A percentile compares a stretch with the other conserved stretches of the same genome.
These are phyloP conservation scores for Canavalia gladiata DNA, from an alignment of 306 rosid genomes.

Conservation along the genomic window DNA sequence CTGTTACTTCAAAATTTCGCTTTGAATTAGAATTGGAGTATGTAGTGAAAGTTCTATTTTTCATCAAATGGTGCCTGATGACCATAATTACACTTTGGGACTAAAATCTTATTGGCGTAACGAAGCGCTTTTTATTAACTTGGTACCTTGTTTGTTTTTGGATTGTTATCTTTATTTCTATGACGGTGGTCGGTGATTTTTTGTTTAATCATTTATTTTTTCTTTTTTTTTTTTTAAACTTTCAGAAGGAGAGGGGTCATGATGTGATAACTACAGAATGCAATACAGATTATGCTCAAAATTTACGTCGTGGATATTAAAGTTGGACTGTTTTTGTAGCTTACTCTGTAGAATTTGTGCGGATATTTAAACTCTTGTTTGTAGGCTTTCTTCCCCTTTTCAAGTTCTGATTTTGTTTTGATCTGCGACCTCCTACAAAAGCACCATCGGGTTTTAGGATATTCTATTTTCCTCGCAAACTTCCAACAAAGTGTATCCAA, in stretches of 20 bases:
- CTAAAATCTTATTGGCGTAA: background rate
- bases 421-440: constrained; percentile 21
- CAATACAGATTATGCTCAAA: constrained; percentile 47
- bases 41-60: background rate
- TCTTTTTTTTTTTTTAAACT: constrained; percentile 42
- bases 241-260: constrained; percentile 61
- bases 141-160: constrained; percentile 1
- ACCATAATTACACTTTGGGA: background rate
- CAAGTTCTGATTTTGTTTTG: constrained; percentile 37
- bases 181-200: background rate
- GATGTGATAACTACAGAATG: constrained; percentile 53
- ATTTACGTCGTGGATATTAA: constrained; percentile 23
- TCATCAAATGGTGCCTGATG: background rate
- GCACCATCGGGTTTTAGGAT: constrained; percentile 16
- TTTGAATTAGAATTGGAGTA: constrained; percentile 26
- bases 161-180: background rate
- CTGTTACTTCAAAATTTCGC: constrained; percentile 16
- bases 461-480: constrained; percentile 1
- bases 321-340: constrained; percentile 38
- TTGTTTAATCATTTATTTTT: constrained; percentile 32
- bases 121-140: background rate
- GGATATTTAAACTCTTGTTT: constrained; percentile 7
- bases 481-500: background rate
- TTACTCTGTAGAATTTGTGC: constrained; percentile 23
- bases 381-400: background rate